Conservation (phyloP, 768 basidiomycete genomes). For the Mycena polygramma region DNA sequence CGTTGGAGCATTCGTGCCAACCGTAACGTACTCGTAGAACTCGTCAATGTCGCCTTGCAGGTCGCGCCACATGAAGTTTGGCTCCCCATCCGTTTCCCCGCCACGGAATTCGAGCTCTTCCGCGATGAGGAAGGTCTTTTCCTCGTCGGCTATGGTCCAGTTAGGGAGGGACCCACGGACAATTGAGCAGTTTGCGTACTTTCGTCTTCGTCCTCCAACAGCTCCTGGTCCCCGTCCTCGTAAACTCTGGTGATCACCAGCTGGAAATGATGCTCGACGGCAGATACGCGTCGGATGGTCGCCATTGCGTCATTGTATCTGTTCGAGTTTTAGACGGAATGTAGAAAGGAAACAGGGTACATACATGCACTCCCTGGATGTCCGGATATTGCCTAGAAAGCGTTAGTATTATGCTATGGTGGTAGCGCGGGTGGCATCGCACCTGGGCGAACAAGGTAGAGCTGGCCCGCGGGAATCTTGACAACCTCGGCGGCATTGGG, state of each 20-base stretch:
- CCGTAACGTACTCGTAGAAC: slow-evolving; percentile 92
- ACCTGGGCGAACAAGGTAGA: slow-evolving; percentile 90
- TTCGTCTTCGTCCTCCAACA: slow-evolving; percentile 94
- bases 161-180: slow-evolving; percentile 3
- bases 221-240: slow-evolving; percentile 95
- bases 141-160: slow-evolving; percentile 82
- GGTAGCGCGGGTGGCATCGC: slow-evolving; percentile 8
- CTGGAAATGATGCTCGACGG: slow-evolving; percentile 85
- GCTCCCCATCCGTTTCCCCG: slow-evolving; percentile 79
- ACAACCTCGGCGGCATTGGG: slow-evolving; percentile 96
- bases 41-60: slow-evolving; percentile 93
- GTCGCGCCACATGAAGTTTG: slow-evolving; percentile 93
- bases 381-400: slow-evolving; percentile 76
- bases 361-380: slow-evolving; percentile 97
- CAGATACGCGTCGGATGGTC: slow-evolving; percentile 88
- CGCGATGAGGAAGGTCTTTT: slow-evolving; percentile 91
- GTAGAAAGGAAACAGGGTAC: slow-evolving; percentile 45
- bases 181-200: slow-evolving; percentile 59
- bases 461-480: slow-evolving; percentile 91
- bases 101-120: slow-evolving; percentile 90
- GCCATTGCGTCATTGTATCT: slow-evolving; percentile 98
- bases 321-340: slow-evolving; percentile 24
- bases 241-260: slow-evolving; percentile 97
- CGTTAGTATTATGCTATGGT: not conserved
- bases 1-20: slow-evolving; percentile 83